Evolutionary conservation across 768 basidiomycete genomes (phyloP).

Genomic region (Kwoniella newhampshirensis): DNA sequence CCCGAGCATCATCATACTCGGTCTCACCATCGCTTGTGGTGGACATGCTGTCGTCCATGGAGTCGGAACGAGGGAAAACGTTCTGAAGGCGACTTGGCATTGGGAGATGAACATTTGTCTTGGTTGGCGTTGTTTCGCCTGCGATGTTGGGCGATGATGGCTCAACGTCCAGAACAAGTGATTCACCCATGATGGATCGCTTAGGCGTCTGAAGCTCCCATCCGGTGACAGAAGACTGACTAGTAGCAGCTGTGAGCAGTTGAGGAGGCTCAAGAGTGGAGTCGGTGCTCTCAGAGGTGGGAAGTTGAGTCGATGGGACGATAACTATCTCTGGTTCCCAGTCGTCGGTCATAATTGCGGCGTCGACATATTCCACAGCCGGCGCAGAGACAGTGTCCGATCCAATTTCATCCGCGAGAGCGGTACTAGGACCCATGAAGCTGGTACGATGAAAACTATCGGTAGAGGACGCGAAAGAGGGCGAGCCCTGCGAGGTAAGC

Average conservation of each 20-base stretch:
- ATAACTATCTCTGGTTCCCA: conserved; percentile 26
- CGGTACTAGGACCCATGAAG: conserved; percentile 26
- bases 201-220: conserved; percentile 25
- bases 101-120: conserved; percentile 25
- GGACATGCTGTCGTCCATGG: conserved; percentile 21
- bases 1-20: conserved; percentile 63
- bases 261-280: conserved; percentile 10
- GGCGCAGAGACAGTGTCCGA: conserved; percentile 20
- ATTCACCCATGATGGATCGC: conserved; percentile 17
- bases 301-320: conserved; percentile 3
- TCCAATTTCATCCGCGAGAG: conserved; percentile 46
- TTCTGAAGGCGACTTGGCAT: conserved; percentile 23
- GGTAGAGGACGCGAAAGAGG: conserved; percentile 5
- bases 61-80: conserved; percentile 26
- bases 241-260: conserved; percentile 9
- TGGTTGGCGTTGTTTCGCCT: conserved; percentile 39
- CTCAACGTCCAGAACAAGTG: background rate
- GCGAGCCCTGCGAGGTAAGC: conserved; percentile 7
- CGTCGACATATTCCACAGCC: conserved; percentile 23
- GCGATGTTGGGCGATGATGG: conserved; percentile 6
- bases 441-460: conserved; percentile 17
- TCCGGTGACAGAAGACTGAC: conserved; percentile 14
- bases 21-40: conserved; percentile 37
- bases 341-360: conserved; percentile 38
- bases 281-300: background rate